These are phyloP conservation scores for Rhazya stricta DNA, from an alignment of 257 asterid species.

Conservation along the genomic window DNA sequence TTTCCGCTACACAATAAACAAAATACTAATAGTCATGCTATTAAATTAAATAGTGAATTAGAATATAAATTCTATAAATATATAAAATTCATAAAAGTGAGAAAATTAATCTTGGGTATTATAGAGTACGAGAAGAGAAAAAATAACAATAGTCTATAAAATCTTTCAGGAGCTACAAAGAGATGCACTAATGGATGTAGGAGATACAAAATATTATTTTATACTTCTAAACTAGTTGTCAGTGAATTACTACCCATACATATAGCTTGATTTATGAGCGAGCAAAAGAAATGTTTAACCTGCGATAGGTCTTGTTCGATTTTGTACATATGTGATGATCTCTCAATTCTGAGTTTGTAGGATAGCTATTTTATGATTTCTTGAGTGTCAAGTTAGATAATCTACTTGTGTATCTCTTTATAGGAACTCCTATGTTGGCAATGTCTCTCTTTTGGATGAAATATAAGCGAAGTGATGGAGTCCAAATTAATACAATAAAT, in stretches of 20 bases:
- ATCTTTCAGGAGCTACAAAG: neutral
- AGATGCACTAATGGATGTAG: neutral
- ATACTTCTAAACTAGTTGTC: neutral
- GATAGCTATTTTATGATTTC: neutral
- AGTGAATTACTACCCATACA: neutral
- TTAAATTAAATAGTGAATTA: too few species aligned
- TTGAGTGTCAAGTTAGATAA: neutral
- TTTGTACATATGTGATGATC: neutral
- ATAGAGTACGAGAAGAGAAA: neutral
- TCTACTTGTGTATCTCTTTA: slow-evolving; percentile 4
- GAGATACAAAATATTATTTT: neutral
- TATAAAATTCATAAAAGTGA: too few species aligned
- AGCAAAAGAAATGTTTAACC: neutral
- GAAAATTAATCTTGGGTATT: too few species aligned
- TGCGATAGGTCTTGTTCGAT: neutral
- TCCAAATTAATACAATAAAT: too few species aligned
- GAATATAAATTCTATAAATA: too few species aligned
- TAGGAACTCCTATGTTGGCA: slow-evolving; percentile 84
- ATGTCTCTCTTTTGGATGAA: slow-evolving; percentile 61
- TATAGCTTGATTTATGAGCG: neutral
- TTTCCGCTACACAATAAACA: too few species aligned
- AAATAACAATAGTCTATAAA: neutral
- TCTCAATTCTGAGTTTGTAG: neutral
- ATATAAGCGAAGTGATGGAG: too few species aligned
- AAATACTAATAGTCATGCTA: too few species aligned